Evolutionary conservation across 257 asterid genomes (phyloP), one percentile per base, ranked within the genome.

Genomic region (Capsicum pubescens): DNA sequence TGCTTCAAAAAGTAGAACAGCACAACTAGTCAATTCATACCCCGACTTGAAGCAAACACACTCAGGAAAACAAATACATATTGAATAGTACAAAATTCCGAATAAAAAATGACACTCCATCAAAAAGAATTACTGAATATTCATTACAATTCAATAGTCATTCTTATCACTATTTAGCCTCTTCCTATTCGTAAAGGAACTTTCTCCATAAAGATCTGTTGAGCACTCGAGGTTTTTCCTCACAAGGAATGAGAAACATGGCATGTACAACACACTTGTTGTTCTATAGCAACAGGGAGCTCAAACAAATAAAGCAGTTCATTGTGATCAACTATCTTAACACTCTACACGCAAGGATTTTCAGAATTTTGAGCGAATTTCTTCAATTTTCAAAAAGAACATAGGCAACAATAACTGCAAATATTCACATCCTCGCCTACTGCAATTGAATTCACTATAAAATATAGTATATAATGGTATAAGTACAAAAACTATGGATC

Each of bases 1-100:
- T 92, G 93, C 99, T 96, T 89, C 91, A 76, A 76, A 76, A 63
- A 52, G 63, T 76, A 74, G 80, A 74, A 3, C 78, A 71, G 58
- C 9, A 46, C 58, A 71, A n/a, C 1, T 26, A 16, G 58, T 71
- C 79, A 71, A 44, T 3, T 9, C 56, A n/a, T 44, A 46, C 16
- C 57, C 39, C n/a, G 0, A 46, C 39, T 71, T 42, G 57, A 70
- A 44, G 15, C 15, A 17, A 42, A 70, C 8, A 70, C 16, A 70
- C 57, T 70, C 36, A 0, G 35, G 15, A 44, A 70, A 44, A 69
- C 32, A 39, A 44, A 46, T n/a, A 17, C 35, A 71, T 71, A 71
- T 71, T 71, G 79, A 14, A 46, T 71, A 71, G 46, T 71, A 1
- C 10, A 71, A 46, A 46, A 70, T 9, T 70, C 79, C 11, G 0